A percentile compares a stretch with the other conserved stretches of the same genome.
These are phyloP conservation scores for Cladophialophora bantiana DNA, from an alignment of 2,329 filamentous ascomycete species.

Conservation along the genomic window DNA sequence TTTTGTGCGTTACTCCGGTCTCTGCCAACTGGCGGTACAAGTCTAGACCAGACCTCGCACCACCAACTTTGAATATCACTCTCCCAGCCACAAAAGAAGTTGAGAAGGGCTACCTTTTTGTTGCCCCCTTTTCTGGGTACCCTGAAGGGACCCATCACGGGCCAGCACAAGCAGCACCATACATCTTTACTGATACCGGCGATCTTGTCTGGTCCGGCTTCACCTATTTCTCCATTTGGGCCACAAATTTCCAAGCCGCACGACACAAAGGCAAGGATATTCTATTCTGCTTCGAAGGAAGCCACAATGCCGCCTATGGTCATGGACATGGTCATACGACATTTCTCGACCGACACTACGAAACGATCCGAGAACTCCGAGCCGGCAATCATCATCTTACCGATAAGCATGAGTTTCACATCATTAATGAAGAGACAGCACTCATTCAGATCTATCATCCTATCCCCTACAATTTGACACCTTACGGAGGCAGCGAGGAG, in stretches of 20 bases:
- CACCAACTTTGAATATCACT: slow-evolving; percentile 53
- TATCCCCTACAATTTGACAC: slow-evolving; percentile 50
- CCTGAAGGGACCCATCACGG: slow-evolving; percentile 28
- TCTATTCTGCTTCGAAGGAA: slow-evolving; percentile 31
- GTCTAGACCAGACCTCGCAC: slow-evolving; percentile 56
- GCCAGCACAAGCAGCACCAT: slow-evolving; percentile 26
- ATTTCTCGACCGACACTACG: slow-evolving; percentile 62
- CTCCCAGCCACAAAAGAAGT: slow-evolving; percentile 30
- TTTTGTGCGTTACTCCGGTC: too few species aligned
- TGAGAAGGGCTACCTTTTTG: slow-evolving; percentile 53
- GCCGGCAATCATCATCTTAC: slow-evolving; percentile 56
- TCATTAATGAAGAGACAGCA: slow-evolving; percentile 54
- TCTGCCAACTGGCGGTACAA: slow-evolving; percentile 59
- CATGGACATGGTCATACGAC: slow-evolving; percentile 63
- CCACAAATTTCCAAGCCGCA: slow-evolving; percentile 26
- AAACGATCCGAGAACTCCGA: slow-evolving; percentile 61
- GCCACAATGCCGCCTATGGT: slow-evolving; percentile 28
- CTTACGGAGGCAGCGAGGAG: slow-evolving; percentile 47
- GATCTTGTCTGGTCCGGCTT: slow-evolving; percentile 33
- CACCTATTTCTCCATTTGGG: slow-evolving; percentile 33
- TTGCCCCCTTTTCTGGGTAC: slow-evolving; percentile 40
- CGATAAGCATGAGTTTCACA: slow-evolving; percentile 62
- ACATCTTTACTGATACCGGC: slow-evolving; percentile 29
- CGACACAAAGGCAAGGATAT: slow-evolving; percentile 26
- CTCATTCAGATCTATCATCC: slow-evolving; percentile 40